A percentile compares a stretch with the other conserved stretches of the same genome.
phyloP scores from a whole-genome alignment of 176 grass and related monocot species.

The Thalia dealbata region DNA sequence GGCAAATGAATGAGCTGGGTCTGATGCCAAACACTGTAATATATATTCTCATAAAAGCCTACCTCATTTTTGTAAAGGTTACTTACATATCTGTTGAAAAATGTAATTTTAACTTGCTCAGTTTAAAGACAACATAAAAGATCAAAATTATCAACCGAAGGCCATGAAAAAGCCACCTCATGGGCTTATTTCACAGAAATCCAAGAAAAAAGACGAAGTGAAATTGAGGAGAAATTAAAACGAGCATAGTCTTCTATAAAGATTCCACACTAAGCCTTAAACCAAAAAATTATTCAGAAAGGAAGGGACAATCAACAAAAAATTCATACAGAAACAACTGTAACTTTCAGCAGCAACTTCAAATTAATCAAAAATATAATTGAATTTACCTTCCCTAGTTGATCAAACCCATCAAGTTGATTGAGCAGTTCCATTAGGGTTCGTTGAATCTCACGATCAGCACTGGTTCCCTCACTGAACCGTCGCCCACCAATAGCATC shows the following conservation, averaged over 20 bases:
- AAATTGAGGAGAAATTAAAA: not conserved
- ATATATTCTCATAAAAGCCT: too few relatives aligned
- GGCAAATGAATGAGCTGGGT: too few relatives aligned
- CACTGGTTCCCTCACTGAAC: slow-evolving; percentile 93
- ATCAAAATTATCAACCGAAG: too few relatives aligned
- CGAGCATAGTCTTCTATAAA: not conserved
- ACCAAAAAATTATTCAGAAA: not conserved
- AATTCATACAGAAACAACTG: not conserved
- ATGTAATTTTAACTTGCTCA: too few relatives aligned
- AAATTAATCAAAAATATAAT: slow-evolving; percentile 9
- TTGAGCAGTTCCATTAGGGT: slow-evolving; percentile 97
- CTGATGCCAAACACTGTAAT: too few relatives aligned
- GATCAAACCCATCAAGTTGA: slow-evolving; percentile 91
- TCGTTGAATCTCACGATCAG: slow-evolving; percentile 90
- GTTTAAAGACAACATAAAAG: too few relatives aligned
- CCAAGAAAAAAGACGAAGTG: too few relatives aligned
- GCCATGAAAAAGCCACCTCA: too few relatives aligned
- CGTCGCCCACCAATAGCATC: slow-evolving; percentile 91
- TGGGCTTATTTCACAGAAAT: too few relatives aligned
- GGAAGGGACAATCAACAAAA: not conserved
- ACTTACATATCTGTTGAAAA: too few relatives aligned
- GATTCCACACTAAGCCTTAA: not conserved
- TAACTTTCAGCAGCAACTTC: not conserved
- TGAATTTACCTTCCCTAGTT: slow-evolving; percentile 72
- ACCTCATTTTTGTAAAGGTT: too few relatives aligned